phyloP scores from a whole-genome alignment of 371 early-diverging fungal genomes.

The Mucor indicus region DNA sequence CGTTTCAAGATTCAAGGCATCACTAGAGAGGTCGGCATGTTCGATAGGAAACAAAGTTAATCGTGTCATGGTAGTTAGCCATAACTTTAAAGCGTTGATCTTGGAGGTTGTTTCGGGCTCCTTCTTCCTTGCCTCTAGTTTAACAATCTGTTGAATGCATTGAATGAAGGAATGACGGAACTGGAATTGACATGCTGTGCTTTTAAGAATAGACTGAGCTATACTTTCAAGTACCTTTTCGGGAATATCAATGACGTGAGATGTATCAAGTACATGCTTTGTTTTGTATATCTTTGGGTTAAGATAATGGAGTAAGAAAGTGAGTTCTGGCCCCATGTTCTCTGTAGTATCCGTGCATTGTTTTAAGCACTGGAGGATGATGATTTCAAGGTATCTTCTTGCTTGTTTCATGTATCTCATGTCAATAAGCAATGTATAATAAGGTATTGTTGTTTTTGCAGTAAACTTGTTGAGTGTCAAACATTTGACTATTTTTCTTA shows the following conservation, averaged over 20 bases:
- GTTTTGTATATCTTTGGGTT: slow-evolving; percentile 46
- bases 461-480: slow-evolving; percentile 17
- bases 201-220: slow-evolving; percentile 9
- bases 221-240: slow-evolving; percentile 11
- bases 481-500: slow-evolving; percentile 13
- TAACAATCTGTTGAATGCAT: slow-evolving; percentile 34
- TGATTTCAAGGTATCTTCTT: slow-evolving; percentile 12
- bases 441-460: slow-evolving; percentile 8
- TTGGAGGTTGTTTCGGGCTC: slow-evolving; percentile 32
- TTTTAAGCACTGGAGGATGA: slow-evolving; percentile 26
- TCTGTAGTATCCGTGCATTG: slow-evolving; percentile 14
- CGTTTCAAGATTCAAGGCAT: slow-evolving; percentile 8
- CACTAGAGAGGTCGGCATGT: slow-evolving; percentile 24
- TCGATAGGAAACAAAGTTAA: slow-evolving; percentile 47
- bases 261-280: slow-evolving; percentile 11
- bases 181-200: slow-evolving; percentile 11
- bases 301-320: slow-evolving; percentile 44
- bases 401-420: slow-evolving; percentile 21
- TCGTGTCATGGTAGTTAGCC: slow-evolving; percentile 54
- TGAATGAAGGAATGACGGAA: slow-evolving; percentile 26
- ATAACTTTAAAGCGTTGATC: slow-evolving; percentile 41
- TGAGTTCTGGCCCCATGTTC: slow-evolving; percentile 49
- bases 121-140: slow-evolving; percentile 33
- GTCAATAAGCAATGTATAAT: slow-evolving; percentile 31
- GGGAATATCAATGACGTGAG: slow-evolving; percentile 16